Evolutionary conservation across 2,329 filamentous ascomycete genomes (phyloP).

Genomic region (Neofusicoccum sp.): DNA sequence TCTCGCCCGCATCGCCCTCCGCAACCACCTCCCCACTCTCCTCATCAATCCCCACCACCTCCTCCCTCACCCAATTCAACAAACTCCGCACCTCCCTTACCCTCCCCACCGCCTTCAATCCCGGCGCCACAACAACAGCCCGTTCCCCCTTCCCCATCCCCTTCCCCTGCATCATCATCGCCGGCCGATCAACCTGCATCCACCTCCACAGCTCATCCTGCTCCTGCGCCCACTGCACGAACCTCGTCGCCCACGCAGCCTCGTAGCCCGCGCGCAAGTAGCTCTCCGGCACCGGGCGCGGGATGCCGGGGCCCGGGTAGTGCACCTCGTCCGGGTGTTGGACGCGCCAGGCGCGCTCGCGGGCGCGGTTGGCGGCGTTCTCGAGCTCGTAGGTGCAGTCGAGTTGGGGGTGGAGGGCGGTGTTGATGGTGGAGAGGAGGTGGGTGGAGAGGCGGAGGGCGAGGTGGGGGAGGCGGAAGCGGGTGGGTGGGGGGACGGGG

Average conservation of each 20-base stretch:
- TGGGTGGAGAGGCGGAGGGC: not conserved
- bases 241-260: constrained; percentile 8
- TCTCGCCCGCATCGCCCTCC: no score
- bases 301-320: not conserved
- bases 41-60: not conserved
- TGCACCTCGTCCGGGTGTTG: not conserved
- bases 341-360: not conserved
- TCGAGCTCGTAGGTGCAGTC: not conserved
- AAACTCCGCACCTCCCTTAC: not conserved
- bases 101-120: not conserved
- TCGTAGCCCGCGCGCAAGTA: constrained; percentile 7
- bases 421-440: not conserved
- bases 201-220: constrained; percentile 2
- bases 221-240: constrained; percentile 15
- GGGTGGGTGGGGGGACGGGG: not conserved
- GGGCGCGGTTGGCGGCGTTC: not conserved
- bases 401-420: not conserved
- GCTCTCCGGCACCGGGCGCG: not conserved
- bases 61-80: not conserved
- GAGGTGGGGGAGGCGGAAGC: not conserved
- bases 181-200: not conserved
- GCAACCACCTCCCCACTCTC: not conserved
- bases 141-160: not conserved
- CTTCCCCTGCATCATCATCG: not conserved
- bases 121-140: not conserved